Conservation (phyloP, 2,329 filamentous ascomycete species). For the Ascochyta lentis region DNA sequence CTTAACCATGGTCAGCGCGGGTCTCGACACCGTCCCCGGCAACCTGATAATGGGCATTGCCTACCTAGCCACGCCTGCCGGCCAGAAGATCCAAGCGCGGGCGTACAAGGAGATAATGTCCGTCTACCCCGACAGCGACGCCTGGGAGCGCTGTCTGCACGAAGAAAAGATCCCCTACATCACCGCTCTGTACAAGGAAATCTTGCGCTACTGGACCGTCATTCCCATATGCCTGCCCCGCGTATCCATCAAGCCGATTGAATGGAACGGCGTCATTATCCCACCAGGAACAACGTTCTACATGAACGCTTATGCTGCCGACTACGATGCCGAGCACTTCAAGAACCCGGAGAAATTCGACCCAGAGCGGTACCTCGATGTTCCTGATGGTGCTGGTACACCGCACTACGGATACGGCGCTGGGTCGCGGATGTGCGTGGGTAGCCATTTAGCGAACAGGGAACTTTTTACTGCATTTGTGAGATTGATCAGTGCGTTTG, state of each 20-base stretch:
- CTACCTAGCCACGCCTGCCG: constrained; percentile 71
- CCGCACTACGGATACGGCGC: constrained; percentile 59
- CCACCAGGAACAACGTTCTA: constrained; percentile 81
- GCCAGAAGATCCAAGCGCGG: constrained; percentile 72
- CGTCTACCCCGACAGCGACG: constrained; percentile 74
- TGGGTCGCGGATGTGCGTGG: constrained; percentile 55
- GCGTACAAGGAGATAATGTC: constrained; percentile 74
- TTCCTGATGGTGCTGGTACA: constrained; percentile 53
- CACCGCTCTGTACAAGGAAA: constrained; percentile 79
- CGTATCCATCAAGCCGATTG: constrained; percentile 73
- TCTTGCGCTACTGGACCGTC: constrained; percentile 78
- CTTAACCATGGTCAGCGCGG: constrained; percentile 81
- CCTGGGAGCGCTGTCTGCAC: constrained; percentile 74
- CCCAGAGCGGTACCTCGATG: constrained; percentile 72
- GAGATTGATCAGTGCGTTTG: constrained; percentile 56
- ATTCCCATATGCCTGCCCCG: constrained; percentile 80
- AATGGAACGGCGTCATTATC: constrained; percentile 70
- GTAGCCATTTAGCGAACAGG: constrained; percentile 53
- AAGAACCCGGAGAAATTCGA: constrained; percentile 67
- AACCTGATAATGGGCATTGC: constrained; percentile 82
- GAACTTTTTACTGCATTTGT: constrained; percentile 57
- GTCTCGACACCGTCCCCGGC: constrained; percentile 80
- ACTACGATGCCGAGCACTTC: constrained; percentile 75
- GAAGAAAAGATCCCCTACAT: constrained; percentile 81
- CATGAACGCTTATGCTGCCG: constrained; percentile 76